Evolutionary conservation across 176 grass and related monocot genomes (phyloP).

Genomic region (Hsuehochloa calcarea): DNA sequence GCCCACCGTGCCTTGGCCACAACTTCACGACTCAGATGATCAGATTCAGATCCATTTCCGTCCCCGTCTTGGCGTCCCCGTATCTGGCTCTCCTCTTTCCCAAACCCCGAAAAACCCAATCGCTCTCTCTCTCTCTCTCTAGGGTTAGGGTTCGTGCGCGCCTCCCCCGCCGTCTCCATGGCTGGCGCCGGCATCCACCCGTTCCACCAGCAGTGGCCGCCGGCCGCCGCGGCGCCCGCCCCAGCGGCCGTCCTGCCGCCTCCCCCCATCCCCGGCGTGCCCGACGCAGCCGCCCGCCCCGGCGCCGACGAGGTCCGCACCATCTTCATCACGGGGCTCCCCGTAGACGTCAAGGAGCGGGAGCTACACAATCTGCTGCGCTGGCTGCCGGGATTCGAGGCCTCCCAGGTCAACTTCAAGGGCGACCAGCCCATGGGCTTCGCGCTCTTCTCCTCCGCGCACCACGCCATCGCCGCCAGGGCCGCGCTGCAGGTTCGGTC

Average conservation of each 20-base stretch:
- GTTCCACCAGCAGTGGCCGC: slow-evolving; percentile 89
- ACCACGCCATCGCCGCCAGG: slow-evolving; percentile 80
- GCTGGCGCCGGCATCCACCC: slow-evolving; percentile 87
- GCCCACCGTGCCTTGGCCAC: no score
- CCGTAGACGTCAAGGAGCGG: slow-evolving; percentile 92
- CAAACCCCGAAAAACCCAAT: not conserved
- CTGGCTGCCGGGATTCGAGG: slow-evolving; percentile 97
- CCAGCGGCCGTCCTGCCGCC: slow-evolving; percentile 41
- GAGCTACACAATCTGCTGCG: slow-evolving; percentile 94
- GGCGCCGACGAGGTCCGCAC: slow-evolving; percentile 86
- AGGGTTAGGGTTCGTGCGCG: slow-evolving; percentile 27
- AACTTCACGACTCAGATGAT: no score
- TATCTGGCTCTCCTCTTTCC: not conserved
- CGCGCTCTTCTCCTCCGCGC: slow-evolving; percentile 81
- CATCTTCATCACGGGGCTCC: slow-evolving; percentile 92
- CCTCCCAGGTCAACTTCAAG: slow-evolving; percentile 96
- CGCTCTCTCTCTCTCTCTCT: not conserved
- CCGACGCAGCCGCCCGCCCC: slow-evolving; percentile 36
- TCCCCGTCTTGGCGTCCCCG: no score
- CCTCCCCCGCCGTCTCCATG: slow-evolving; percentile 34
- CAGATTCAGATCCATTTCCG: not conserved
- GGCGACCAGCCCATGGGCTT: slow-evolving; percentile 96
- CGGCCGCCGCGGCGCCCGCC: slow-evolving; percentile 32
- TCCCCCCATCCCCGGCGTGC: slow-evolving; percentile 37
- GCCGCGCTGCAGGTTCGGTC: slow-evolving; percentile 68